These are phyloP conservation scores for Misopates orontium DNA, from an alignment of 257 asterid species.

Conservation along the genomic window DNA sequence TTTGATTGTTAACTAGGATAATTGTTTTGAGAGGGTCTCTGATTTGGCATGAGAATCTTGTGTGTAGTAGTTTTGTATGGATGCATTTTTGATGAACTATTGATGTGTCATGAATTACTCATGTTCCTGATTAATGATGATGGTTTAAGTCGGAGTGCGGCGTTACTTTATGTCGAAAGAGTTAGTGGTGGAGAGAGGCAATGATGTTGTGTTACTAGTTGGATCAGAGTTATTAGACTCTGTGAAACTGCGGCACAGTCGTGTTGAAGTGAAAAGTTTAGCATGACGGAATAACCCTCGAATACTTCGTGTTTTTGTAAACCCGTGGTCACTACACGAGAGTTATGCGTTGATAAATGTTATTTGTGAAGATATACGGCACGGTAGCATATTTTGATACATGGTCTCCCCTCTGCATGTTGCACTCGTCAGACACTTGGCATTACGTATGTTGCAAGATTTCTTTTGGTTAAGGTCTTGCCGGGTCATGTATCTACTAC, in stretches of 20 bases:
- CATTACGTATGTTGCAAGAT: constrained; percentile 13
- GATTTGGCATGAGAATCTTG: neutral
- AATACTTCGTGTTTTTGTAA: neutral
- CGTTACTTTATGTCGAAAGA: constrained; percentile 7
- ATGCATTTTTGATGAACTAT: constrained; percentile 1
- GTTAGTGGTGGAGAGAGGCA: neutral
- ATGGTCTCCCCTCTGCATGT: neutral
- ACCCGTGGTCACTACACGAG: neutral
- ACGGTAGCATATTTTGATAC: neutral
- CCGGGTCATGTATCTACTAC: constrained; percentile 1
- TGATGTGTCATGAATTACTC: neutral
- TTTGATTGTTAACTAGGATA: too few species aligned
- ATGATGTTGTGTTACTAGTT: neutral
- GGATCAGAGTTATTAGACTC: neutral
- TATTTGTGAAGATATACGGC: neutral
- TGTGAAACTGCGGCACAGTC: neutral
- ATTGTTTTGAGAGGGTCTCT: too few species aligned
- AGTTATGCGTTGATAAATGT: neutral
- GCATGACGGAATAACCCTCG: constrained; percentile 6
- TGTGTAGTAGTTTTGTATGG: neutral
- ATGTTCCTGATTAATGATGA: neutral
- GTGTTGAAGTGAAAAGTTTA: constrained; percentile 3
- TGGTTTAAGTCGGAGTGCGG: neutral
- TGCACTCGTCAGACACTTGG: neutral
- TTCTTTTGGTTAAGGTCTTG: constrained; percentile 7